Evolutionary conservation across 2,329 filamentous ascomycete genomes (phyloP), one percentile per base, ranked within the genome.

Genomic region (Cordyceps tenuipes): DNA sequence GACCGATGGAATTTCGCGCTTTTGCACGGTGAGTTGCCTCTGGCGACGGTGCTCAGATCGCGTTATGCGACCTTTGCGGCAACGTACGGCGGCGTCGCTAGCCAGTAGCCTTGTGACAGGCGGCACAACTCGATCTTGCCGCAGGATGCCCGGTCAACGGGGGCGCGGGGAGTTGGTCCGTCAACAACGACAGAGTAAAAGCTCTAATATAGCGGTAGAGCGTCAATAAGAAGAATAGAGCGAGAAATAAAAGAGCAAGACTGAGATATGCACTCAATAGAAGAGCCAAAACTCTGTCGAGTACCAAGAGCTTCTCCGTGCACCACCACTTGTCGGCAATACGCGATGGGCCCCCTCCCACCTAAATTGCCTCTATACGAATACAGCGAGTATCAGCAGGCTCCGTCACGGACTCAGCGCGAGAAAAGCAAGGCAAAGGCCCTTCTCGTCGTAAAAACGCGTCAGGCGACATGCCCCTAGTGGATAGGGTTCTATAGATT

Each of bases 391-490:
- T 17, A 29, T n/a, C 23, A 29, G 13, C 57, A n/a, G 57, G 39
- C 19, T 47, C 31, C 19, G 57, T 59, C 41, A 48, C 49, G 29
- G 31, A 31, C 43, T 9, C 15, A 59, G 41, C 47, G 19, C n/a
- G 49, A 29, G 19, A 15, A 53, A 59, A 47, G 49, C 49, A 59
- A 59, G 57, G 49, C 57, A 53, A 26, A 49, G 49, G 49, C 49
- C 57, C 36, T 51, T 39, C 34, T 51, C 41, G 54, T 21, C 48
- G 49, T 41, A 59, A 44, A n/a, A 23, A 36, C 26, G 34, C 43
- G 51, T 29, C 49, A 34, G 56, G 56, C 49, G 41, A 29, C 57
- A 54, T 48, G 49, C 49, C 34, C 39, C 48, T 29, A 12, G 39
- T 59, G 57, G 57, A 53, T 47, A 39, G 19, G 48, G 49, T 21